phyloP scores from a whole-genome alignment of 2,329 filamentous ascomycete species.

The Trichoderma sp. region DNA sequence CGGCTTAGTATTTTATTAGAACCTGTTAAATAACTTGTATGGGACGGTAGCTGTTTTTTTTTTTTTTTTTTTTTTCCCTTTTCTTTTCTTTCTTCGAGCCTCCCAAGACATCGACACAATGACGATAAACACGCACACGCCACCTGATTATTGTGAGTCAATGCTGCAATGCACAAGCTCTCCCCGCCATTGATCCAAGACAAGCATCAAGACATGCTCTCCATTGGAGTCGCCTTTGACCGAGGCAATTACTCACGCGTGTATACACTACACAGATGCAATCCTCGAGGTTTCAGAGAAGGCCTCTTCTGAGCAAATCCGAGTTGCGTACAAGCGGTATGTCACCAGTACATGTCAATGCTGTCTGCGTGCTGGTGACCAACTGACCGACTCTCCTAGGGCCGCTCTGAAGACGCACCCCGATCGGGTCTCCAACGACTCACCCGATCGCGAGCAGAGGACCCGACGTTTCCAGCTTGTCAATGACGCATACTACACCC shows the following conservation, averaged over 20 bases:
- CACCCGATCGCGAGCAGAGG: slow-evolving; percentile 74
- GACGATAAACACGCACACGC: slow-evolving; percentile 39
- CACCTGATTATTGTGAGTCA: slow-evolving; percentile 57
- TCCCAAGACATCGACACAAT: slow-evolving; percentile 27
- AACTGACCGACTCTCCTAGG: slow-evolving; percentile 41
- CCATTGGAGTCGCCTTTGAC: background rate
- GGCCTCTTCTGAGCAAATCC: slow-evolving; percentile 78
- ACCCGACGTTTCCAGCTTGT: slow-evolving; percentile 89
- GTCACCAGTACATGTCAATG: slow-evolving; percentile 9
- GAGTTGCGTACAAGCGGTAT: slow-evolving; percentile 90
- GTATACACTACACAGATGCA: slow-evolving; percentile 51
- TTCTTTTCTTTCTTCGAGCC: background rate
- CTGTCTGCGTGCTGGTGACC: background rate
- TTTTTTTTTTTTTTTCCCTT: background rate
- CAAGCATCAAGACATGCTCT: background rate
- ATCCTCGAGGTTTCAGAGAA: slow-evolving; percentile 70
- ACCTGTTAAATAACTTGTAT: background rate
- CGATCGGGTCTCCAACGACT: slow-evolving; percentile 80
- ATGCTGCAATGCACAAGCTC: background rate
- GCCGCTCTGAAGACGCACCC: slow-evolving; percentile 90
- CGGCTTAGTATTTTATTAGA: background rate
- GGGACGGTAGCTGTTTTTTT: background rate
- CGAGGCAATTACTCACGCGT: background rate
- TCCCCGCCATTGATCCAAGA: background rate
- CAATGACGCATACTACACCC: slow-evolving; percentile 89